Conservation (phyloP, 441 rosid species). For the Theobroma grandiflorum region DNA sequence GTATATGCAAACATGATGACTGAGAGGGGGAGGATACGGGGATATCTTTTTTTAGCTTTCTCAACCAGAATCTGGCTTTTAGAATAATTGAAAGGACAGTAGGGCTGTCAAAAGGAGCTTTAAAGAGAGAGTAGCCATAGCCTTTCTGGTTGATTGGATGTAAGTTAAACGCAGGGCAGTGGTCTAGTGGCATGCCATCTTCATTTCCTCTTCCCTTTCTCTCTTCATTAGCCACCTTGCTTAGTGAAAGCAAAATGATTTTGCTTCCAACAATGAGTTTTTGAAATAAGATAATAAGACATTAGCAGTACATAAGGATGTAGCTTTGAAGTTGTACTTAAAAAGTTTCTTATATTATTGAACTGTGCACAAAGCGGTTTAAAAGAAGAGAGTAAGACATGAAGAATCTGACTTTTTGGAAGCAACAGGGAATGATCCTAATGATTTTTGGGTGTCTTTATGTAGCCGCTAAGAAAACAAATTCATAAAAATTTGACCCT, state of each 20-base stretch:
- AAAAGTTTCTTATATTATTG: background rate
- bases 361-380: background rate
- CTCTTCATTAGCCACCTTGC: background rate
- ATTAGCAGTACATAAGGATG: background rate
- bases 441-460: slow-evolving; percentile 21
- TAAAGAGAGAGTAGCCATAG: slow-evolving; percentile 17
- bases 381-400: slow-evolving; percentile 31
- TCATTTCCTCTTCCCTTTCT: background rate
- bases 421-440: slow-evolving; percentile 15
- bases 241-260: background rate
- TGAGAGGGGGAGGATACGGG: slow-evolving; percentile 18
- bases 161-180: background rate
- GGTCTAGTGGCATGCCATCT: slow-evolving; percentile 17
- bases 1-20: slow-evolving; percentile 17
- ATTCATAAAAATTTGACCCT: background rate
- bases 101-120: slow-evolving; percentile 24
- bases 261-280: background rate
- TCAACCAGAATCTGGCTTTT: slow-evolving; percentile 28
- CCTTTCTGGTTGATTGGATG: slow-evolving; percentile 19
- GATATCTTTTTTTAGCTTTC: slow-evolving; percentile 27
- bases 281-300: background rate
- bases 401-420: slow-evolving; percentile 42
- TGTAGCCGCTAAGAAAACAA: slow-evolving; percentile 41
- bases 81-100: slow-evolving; percentile 32
- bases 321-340: background rate